phyloP scores from a whole-genome alignment of 441 rosid genomes.

The Biscutella auriculata region DNA sequence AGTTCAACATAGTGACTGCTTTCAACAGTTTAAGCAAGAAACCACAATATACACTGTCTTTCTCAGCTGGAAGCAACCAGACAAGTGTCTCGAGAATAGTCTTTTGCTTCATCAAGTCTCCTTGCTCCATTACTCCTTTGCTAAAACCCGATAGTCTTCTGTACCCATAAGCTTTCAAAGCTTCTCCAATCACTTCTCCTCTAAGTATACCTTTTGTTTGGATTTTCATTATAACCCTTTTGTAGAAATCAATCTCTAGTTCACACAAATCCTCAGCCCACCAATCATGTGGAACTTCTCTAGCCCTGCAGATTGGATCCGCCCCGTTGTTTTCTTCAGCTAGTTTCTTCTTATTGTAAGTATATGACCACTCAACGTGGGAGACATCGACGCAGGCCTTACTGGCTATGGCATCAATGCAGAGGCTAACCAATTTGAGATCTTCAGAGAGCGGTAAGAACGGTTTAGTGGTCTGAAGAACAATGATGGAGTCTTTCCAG shows the following conservation, averaged over 20 bases:
- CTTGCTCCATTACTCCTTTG: slow-evolving; percentile 31
- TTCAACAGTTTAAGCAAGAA: slow-evolving; percentile 68
- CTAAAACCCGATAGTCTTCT: slow-evolving; percentile 54
- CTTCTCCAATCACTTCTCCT: slow-evolving; percentile 60
- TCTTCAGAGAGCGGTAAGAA: slow-evolving; percentile 51
- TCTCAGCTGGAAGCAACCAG: slow-evolving; percentile 50
- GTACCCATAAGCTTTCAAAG: slow-evolving; percentile 69
- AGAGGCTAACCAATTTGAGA: slow-evolving; percentile 40
- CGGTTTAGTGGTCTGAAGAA: slow-evolving; percentile 50
- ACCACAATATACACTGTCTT: slow-evolving; percentile 57
- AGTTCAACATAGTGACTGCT: slow-evolving; percentile 42
- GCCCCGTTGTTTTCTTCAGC: slow-evolving; percentile 41
- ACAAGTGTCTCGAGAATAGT: slow-evolving; percentile 46
- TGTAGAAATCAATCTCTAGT: slow-evolving; percentile 54
- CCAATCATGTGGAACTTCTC: slow-evolving; percentile 69
- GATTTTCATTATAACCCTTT: slow-evolving; percentile 39
- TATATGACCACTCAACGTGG: slow-evolving; percentile 72
- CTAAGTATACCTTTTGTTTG: slow-evolving; percentile 31
- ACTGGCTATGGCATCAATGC: slow-evolving; percentile 56
- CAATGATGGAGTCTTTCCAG: slow-evolving; percentile 83
- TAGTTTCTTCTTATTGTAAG: slow-evolving; percentile 57
- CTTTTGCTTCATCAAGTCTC: slow-evolving; percentile 36
- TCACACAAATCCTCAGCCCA: slow-evolving; percentile 88
- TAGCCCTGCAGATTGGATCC: slow-evolving; percentile 27
- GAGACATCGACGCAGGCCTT: slow-evolving; percentile 53